A percentile compares a stretch with the other conserved stretches of the same genome.
Conservation (phyloP, 371 early-diverging fungal genomes). For the Apophysomyces trapeziformis region DNA sequence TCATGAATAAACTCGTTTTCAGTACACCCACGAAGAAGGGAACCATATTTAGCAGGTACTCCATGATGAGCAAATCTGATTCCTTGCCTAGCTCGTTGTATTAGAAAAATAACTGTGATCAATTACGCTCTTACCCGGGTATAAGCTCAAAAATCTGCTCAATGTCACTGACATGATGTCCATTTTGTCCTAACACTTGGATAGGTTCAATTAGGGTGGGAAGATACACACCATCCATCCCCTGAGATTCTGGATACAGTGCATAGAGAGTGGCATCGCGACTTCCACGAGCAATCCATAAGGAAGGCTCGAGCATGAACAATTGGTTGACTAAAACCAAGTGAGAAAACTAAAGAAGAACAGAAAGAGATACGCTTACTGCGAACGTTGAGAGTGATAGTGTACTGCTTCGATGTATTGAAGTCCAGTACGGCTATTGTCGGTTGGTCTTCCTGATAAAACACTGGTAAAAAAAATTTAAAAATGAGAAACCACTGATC, state of each 20-base stretch:
- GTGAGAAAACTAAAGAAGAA: not conserved
- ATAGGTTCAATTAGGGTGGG: slow-evolving; percentile 27
- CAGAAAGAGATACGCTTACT: slow-evolving; percentile 19
- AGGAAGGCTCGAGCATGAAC: slow-evolving; percentile 49
- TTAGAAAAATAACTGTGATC: not conserved
- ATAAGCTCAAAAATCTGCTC: slow-evolving; percentile 30
- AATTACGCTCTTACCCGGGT: slow-evolving; percentile 21
- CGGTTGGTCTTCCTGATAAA: slow-evolving; percentile 65
- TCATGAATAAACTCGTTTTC: slow-evolving; percentile 29
- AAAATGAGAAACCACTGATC: not conserved
- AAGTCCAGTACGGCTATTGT: slow-evolving; percentile 68
- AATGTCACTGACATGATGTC: slow-evolving; percentile 32
- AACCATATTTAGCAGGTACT: slow-evolving; percentile 26
- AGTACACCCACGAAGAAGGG: slow-evolving; percentile 37
- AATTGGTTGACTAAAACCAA: slow-evolving; percentile 44
- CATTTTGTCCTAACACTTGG: slow-evolving; percentile 44
- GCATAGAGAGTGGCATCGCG: slow-evolving; percentile 50
- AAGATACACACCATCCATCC: slow-evolving; percentile 25
- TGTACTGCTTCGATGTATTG: slow-evolving; percentile 57
- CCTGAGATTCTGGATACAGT: slow-evolving; percentile 29
- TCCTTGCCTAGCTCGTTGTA: slow-evolving; percentile 15
- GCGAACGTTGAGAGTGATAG: slow-evolving; percentile 49
- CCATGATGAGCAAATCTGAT: slow-evolving; percentile 28
- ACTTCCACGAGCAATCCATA: slow-evolving; percentile 67
- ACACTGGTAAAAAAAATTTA: slow-evolving; percentile 34